Evolutionary conservation across 2,329 filamentous ascomycete genomes (phyloP), one percentile per base, ranked within the genome.

Genomic region (Neopestalotiopsis sp.): DNA sequence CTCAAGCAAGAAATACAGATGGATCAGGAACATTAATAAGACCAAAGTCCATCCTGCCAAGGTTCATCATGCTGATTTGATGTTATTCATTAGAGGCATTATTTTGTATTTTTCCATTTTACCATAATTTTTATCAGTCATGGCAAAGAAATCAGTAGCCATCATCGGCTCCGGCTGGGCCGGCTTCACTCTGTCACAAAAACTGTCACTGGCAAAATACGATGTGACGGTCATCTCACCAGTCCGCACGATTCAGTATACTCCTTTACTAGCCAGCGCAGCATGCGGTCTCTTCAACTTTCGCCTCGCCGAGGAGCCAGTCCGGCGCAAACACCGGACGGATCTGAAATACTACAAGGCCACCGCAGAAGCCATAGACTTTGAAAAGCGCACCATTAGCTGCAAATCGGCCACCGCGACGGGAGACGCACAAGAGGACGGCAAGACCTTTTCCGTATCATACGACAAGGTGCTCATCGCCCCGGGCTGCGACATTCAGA

Each of bases 271-370:
- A 2, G 82, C 82, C 12, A 82, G 79, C 45, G 83, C 82, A 24
- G 82, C 83, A 7, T 81, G 80, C 59, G 81, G 81, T 1, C 77
- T 83, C 38, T 84, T 84, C 76, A 78, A 83, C 66, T 83, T 83
- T 70, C 77, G 81, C 28, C 77, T 84, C 1, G 82, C 82, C 24
- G 82, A 84, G 71, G 82, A 84, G 71, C 81, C 82, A 0, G 73
- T 85, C 5, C 77, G 82, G 12, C 75, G 79, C 24, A 76, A 78
- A 53, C 72, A 75, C 42, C 73, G 77, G 7, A 70, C 69, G 2
- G 70, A 73, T 3, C 65, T 80, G 14, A 71, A 75, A 49, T 82
- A 80, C 69, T 76, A 81, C 75, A 83, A 84, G 73, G 82, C 81
- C 32, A 75, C 74, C 20, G 82, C 81, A 4, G 72, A 78, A 20